Percentiles rank a stretch among this genome's conserved stretches.
phyloP scores from a whole-genome alignment of 371 early-diverging fungal species.

The Mortierella sp. region DNA sequence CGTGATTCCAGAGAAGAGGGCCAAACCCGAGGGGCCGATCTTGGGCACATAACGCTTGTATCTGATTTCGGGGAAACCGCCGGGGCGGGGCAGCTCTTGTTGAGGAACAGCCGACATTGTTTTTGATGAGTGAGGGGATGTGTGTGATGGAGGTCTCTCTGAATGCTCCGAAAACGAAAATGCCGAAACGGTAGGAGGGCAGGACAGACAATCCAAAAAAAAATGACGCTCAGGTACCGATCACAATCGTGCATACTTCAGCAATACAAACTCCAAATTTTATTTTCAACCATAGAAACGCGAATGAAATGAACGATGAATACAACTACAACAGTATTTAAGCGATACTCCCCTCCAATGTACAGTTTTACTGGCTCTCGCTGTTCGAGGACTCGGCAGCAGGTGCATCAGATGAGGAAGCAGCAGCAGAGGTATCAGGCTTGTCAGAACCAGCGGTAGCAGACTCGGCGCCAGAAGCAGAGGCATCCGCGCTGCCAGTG shows the following conservation, averaged over 20 bases:
- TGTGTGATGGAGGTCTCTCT: neutral
- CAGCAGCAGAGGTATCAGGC: slow-evolving; percentile 6
- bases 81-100: slow-evolving; percentile 83
- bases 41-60: slow-evolving; percentile 93
- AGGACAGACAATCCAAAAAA: too few species aligned
- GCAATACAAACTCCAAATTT: neutral
- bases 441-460: neutral
- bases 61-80: slow-evolving; percentile 80
- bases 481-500: slow-evolving; percentile 3
- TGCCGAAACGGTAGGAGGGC: too few species aligned
- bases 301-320: neutral
- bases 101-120: slow-evolving; percentile 46
- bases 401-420: neutral
- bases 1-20: slow-evolving; percentile 66
- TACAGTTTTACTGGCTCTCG: neutral
- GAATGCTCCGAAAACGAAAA: neutral
- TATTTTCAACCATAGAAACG: neutral
- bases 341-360: neutral
- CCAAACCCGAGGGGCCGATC: slow-evolving; percentile 86
- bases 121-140: neutral
- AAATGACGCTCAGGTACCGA: neutral
- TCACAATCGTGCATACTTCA: neutral
- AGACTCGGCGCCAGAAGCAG: slow-evolving; percentile 7
- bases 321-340: too few species aligned
- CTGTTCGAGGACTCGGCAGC: neutral